Percentiles rank a stretch among this genome's conserved stretches.
Conservation (phyloP, 108 stramenopile genomes). For the Fistulifera solaris region DNA sequence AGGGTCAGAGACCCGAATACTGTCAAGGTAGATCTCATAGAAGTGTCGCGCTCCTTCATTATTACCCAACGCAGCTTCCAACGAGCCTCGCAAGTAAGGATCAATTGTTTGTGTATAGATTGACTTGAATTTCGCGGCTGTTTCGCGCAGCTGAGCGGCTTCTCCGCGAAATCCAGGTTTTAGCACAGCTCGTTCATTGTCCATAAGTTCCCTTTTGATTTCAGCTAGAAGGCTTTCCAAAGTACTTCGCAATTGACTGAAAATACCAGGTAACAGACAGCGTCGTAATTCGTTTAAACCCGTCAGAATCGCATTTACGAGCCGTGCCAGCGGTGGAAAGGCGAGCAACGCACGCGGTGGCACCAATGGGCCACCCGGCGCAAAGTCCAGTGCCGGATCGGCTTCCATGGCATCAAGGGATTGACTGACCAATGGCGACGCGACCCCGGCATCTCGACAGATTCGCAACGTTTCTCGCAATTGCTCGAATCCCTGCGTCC, state of each 20-base stretch:
- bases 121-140: slow-evolving; percentile 46
- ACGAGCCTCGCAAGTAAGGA: slow-evolving; percentile 49
- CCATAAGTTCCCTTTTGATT: slow-evolving; percentile 39
- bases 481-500: slow-evolving; percentile 56
- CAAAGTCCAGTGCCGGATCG: slow-evolving; percentile 6
- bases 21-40: no score
- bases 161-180: slow-evolving; percentile 73
- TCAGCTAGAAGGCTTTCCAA: slow-evolving; percentile 25
- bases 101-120: slow-evolving; percentile 41
- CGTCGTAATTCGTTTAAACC: slow-evolving; percentile 82
- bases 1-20: no score
- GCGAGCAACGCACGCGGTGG: slow-evolving; percentile 70
- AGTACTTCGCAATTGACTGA: slow-evolving; percentile 31
- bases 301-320: slow-evolving; percentile 62
- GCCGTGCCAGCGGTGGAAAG: slow-evolving; percentile 73
- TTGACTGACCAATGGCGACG: slow-evolving; percentile 47
- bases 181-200: slow-evolving; percentile 62
- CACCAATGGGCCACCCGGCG: slow-evolving; percentile 14
- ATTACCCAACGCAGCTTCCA: slow-evolving; percentile 69
- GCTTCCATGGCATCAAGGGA: slow-evolving; percentile 9
- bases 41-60: slow-evolving; percentile 8
- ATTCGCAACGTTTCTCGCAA: slow-evolving; percentile 63
- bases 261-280: slow-evolving; percentile 70
- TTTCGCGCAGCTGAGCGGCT: slow-evolving; percentile 50
- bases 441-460: slow-evolving; percentile 69